A percentile compares a stretch with the other conserved stretches of the same genome.
Conservation (phyloP, 768 basidiomycete species). For the Gelatoporia subvermispora region DNA sequence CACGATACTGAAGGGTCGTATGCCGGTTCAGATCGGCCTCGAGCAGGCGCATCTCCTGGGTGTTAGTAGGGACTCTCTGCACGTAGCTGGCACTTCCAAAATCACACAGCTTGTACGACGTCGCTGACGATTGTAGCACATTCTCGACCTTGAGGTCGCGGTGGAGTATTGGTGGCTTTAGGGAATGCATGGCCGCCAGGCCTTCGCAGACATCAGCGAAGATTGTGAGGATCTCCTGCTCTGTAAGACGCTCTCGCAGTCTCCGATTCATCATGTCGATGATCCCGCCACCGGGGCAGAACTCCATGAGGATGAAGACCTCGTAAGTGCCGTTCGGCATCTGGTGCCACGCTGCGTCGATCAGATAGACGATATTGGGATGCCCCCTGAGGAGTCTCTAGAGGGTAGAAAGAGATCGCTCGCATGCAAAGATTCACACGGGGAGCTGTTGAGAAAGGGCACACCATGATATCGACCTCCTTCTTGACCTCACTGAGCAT, state of each 20-base stretch:
- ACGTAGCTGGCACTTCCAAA: slow-evolving; percentile 91
- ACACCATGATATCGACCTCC: slow-evolving; percentile 98
- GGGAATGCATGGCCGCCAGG: slow-evolving; percentile 93
- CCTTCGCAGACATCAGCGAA: slow-evolving; percentile 98
- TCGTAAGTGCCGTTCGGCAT: slow-evolving; percentile 83
- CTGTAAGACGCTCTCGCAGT: slow-evolving; percentile 88
- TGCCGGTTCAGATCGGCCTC: slow-evolving; percentile 92
- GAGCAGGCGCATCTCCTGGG: slow-evolving; percentile 79
- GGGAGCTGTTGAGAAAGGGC: slow-evolving; percentile 11
- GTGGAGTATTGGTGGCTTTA: slow-evolving; percentile 85
- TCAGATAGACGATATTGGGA: slow-evolving; percentile 92
- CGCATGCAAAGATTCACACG: neutral
- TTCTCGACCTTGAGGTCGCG: slow-evolving; percentile 99
- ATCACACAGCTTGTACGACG: slow-evolving; percentile 93
- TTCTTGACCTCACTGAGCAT: slow-evolving; percentile 93
- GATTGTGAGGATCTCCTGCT: slow-evolving; percentile 95
- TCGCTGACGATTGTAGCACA: slow-evolving; percentile 82
- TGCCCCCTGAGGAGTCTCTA: slow-evolving; percentile 90
- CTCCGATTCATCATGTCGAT: slow-evolving; percentile 99
- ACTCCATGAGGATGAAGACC: slow-evolving; percentile 99
- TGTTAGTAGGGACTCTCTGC: slow-evolving; percentile 66
- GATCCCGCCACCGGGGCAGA: slow-evolving; percentile 95
- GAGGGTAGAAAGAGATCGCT: slow-evolving; percentile 13
- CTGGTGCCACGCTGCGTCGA: slow-evolving; percentile 90
- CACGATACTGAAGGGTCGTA: slow-evolving; percentile 95